Conservation (phyloP, 306 rosid genomes). For the Malus asiatica region DNA sequence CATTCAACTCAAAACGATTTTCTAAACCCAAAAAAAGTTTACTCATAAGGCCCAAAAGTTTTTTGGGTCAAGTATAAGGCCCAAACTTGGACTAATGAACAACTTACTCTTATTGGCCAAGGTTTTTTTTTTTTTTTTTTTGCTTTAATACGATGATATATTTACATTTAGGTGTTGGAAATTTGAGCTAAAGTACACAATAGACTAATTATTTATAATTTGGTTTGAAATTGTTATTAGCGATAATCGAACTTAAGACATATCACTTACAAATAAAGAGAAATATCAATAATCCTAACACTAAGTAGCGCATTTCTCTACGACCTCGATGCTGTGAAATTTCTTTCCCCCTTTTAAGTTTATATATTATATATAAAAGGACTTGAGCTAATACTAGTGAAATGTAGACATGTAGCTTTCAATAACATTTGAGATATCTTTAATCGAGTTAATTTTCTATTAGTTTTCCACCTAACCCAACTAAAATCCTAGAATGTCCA, state of each 20-base stretch:
- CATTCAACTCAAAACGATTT: not conserved
- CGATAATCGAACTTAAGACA: fast-evolving
- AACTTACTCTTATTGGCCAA: not conserved
- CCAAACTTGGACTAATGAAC: not conserved
- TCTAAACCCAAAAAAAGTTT: not conserved
- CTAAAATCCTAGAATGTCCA: not conserved
- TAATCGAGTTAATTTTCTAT: not conserved
- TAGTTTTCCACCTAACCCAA: not conserved
- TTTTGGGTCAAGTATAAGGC: not conserved
- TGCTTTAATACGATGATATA: too few species aligned
- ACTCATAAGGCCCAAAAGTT: too few species aligned
- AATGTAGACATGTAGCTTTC: not conserved
- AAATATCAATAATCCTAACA: fast-evolving
- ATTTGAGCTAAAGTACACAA: not conserved
- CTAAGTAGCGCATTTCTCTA: not conserved
- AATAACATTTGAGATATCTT: not conserved
- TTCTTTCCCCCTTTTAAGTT: not conserved
- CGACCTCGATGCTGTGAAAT: too few species aligned
- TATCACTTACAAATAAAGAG: too few species aligned
- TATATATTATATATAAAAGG: too few species aligned
- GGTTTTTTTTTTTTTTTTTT: too few species aligned
- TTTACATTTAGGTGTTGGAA: fast-evolving
- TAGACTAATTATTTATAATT: too few species aligned
- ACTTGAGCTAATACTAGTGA: too few species aligned
- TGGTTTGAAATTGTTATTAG: too few species aligned